phyloP scores from a whole-genome alignment of 495 filamentous ascomycete genomes.

The Lasiosphaeria miniovina region DNA sequence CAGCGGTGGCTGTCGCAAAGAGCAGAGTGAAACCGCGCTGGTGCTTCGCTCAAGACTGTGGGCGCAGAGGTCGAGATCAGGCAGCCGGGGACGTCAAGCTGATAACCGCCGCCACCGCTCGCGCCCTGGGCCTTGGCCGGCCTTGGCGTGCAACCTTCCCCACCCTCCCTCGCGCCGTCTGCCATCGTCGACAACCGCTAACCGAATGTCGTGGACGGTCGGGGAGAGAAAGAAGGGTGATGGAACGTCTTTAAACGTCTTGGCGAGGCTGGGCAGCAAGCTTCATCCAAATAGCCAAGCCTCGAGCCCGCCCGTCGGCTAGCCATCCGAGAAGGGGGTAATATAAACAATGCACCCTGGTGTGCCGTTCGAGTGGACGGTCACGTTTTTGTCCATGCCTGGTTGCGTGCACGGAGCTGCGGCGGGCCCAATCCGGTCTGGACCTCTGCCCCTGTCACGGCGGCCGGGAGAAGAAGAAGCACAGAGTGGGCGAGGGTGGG shows the following conservation, averaged over 20 bases:
- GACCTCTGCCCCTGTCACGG: neutral
- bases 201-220: neutral
- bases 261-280: neutral
- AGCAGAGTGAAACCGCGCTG: too few species aligned
- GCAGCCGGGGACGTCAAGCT: too few species aligned
- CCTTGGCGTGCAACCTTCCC: neutral
- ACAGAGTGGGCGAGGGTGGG: conserved; percentile 1
- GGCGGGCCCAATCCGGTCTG: neutral
- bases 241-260: neutral
- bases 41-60: too few species aligned
- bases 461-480: neutral
- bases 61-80: too few species aligned
- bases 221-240: neutral
- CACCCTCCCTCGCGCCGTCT: neutral
- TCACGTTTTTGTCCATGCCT: too few species aligned
- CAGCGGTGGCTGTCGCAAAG: too few species aligned
- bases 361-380: too few species aligned
- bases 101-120: too few species aligned
- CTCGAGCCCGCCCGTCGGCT: conserved; percentile 9
- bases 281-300: conserved; percentile 19
- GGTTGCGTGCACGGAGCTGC: neutral
- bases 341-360: neutral
- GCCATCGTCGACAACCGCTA: neutral
- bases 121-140: neutral
- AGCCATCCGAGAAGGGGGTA: conserved; percentile 9